A percentile compares a stretch with the other conserved stretches of the same genome.
These are phyloP conservation scores for Aegle marmelos DNA, from an alignment of 345 rosid genomes.

Conservation along the genomic window DNA sequence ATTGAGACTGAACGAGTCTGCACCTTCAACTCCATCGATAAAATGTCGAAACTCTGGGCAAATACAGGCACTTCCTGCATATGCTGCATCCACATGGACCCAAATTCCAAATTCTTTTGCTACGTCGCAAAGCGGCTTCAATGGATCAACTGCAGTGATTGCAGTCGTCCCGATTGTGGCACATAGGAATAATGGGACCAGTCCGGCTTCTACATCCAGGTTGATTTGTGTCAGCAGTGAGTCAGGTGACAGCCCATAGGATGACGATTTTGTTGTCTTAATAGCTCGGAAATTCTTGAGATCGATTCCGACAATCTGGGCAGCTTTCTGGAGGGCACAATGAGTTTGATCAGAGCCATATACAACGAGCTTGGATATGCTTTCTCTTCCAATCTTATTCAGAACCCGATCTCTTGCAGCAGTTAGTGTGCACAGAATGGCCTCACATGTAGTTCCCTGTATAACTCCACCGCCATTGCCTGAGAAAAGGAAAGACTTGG, in stretches of 20 bases:
- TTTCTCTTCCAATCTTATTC: slow-evolving; percentile 10
- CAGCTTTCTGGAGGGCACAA: background rate
- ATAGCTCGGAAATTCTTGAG: slow-evolving; percentile 40
- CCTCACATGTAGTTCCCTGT: slow-evolving; percentile 36
- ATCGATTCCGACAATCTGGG: slow-evolving; percentile 39
- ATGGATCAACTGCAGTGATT: slow-evolving; percentile 29
- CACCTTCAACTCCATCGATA: slow-evolving; percentile 44
- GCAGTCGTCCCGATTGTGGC: slow-evolving; percentile 42
- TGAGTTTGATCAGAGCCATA: slow-evolving; percentile 48
- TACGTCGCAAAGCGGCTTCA: slow-evolving; percentile 17
- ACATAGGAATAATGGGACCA: slow-evolving; percentile 33
- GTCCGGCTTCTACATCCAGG: slow-evolving; percentile 16
- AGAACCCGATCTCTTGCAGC: slow-evolving; percentile 31
- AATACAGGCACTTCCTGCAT: too few species aligned
- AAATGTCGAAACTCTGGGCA: slow-evolving; percentile 40
- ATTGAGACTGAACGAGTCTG: slow-evolving; percentile 47
- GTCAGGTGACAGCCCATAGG: slow-evolving; percentile 18
- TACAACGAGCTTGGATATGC: slow-evolving; percentile 29
- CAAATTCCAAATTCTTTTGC: too few species aligned
- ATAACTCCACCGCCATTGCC: slow-evolving; percentile 38
- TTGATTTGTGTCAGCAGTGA: slow-evolving; percentile 7
- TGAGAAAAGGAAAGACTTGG: too few species aligned
- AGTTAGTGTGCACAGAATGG: slow-evolving; percentile 31
- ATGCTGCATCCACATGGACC: too few species aligned
- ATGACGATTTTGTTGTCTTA: slow-evolving; percentile 25